Conservation (phyloP, 192 early-diverging fungal species). For the Rhizophlyctis rosea region DNA sequence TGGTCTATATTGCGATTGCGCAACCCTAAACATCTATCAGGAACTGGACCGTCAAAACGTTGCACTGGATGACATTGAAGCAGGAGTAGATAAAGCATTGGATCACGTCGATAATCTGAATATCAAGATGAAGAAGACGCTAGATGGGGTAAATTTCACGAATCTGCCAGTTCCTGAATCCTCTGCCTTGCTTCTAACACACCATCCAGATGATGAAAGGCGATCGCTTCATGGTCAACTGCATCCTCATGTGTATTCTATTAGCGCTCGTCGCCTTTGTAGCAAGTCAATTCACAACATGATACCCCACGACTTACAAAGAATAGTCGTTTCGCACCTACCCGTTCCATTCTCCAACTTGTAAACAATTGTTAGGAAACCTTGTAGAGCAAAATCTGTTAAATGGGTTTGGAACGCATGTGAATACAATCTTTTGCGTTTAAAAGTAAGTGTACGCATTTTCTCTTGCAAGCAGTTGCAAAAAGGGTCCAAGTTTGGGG, state of each 20-base stretch:
- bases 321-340: too few relatives aligned
- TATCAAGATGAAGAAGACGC: slow-evolving; percentile 48
- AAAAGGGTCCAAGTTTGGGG: too few relatives aligned
- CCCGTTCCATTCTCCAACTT: too few relatives aligned
- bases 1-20: slow-evolving; percentile 15
- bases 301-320: too few relatives aligned
- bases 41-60: slow-evolving; percentile 61
- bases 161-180: slow-evolving; percentile 1
- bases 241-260: slow-evolving; percentile 55
- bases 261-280: slow-evolving; percentile 58
- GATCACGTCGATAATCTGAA: slow-evolving; percentile 61
- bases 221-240: slow-evolving; percentile 61
- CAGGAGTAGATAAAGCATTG: slow-evolving; percentile 51
- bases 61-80: slow-evolving; percentile 49
- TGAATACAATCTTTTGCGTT: too few relatives aligned
- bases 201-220: slow-evolving; percentile 58
- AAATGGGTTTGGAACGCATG: too few relatives aligned
- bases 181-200: slow-evolving; percentile 5
- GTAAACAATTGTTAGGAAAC: too few relatives aligned
- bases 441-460: too few relatives aligned
- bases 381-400: too few relatives aligned
- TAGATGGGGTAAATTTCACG: slow-evolving; percentile 45
- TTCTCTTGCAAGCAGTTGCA: too few relatives aligned
- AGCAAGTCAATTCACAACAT: slow-evolving; percentile 33
- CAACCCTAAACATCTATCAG: slow-evolving; percentile 11